These are phyloP conservation scores for Discostella stelligeroides DNA, from an alignment of 108 stramenopile genomes.

Conservation along the genomic window DNA sequence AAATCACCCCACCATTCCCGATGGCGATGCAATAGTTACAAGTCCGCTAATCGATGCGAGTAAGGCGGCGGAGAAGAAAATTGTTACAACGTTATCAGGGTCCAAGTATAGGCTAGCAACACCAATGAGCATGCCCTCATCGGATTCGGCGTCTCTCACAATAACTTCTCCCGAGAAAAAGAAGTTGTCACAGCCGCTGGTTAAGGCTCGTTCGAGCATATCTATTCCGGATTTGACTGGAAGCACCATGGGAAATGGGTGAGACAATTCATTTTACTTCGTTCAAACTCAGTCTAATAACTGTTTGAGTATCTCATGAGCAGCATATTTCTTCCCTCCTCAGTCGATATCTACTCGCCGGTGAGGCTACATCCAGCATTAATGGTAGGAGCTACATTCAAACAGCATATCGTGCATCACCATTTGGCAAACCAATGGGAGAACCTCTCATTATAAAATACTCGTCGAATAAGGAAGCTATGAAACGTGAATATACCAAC, in stretches of 20 bases:
- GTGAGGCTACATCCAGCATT: slow-evolving; percentile 34
- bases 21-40: slow-evolving; percentile 82
- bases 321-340: not conserved
- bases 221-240: slow-evolving; percentile 51
- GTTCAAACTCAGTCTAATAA: not conserved
- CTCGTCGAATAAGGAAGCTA: slow-evolving; percentile 58
- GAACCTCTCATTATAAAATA: slow-evolving; percentile 65
- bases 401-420: slow-evolving; percentile 55
- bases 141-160: slow-evolving; percentile 12
- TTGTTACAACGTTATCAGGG: slow-evolving; percentile 73
- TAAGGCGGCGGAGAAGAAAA: slow-evolving; percentile 36
- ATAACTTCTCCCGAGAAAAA: slow-evolving; percentile 12
- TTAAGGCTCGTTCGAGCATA: slow-evolving; percentile 31
- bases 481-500: slow-evolving; percentile 79
- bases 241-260: slow-evolving; percentile 57
- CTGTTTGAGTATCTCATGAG: not conserved
- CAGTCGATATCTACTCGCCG: slow-evolving; percentile 42
- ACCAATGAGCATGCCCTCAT: slow-evolving; percentile 31
- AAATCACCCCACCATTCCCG: slow-evolving; percentile 72
- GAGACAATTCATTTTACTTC: not conserved
- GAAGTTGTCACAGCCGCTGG: slow-evolving; percentile 1
- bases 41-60: slow-evolving; percentile 62
- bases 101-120: slow-evolving; percentile 73
- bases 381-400: slow-evolving; percentile 50
- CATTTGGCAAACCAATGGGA: slow-evolving; percentile 53